Evolutionary conservation across 495 filamentous ascomycete species (phyloP).

Genomic region (Penicillium crystallinum): DNA sequence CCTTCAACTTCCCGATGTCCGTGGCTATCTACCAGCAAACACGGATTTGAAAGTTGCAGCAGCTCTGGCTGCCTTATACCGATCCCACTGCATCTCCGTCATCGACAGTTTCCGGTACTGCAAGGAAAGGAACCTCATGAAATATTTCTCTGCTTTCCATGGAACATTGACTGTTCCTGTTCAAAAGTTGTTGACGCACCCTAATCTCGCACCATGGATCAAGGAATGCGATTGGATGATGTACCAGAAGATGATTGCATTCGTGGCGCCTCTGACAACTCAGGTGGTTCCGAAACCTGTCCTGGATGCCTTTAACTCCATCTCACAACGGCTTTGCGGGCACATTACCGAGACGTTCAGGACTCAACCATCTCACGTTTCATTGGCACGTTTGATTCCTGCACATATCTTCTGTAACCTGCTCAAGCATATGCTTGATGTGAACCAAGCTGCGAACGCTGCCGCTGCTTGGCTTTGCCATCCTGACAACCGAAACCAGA

Average conservation of each 20-base stretch:
- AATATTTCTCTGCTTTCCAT: constrained; percentile 92
- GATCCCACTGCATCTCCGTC: constrained; percentile 89
- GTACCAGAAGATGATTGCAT: constrained; percentile 93
- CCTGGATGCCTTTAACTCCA: constrained; percentile 74
- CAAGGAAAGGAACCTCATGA: constrained; percentile 90
- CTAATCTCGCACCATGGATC: constrained; percentile 83
- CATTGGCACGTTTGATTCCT: constrained; percentile 78
- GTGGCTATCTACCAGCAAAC: constrained; percentile 61
- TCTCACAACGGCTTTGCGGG: constrained; percentile 69
- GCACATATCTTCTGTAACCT: constrained; percentile 85
- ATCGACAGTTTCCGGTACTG: constrained; percentile 93
- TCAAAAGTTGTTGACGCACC: constrained; percentile 86
- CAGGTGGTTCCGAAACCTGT: constrained; percentile 85
- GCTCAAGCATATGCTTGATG: constrained; percentile 76
- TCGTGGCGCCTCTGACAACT: constrained; percentile 75
- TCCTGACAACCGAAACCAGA: constrained; percentile 54
- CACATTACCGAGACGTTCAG: constrained; percentile 79
- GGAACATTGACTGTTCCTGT: constrained; percentile 94
- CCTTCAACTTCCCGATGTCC: constrained; percentile 72
- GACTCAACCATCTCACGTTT: constrained; percentile 72
- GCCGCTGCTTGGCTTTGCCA: constrained; percentile 47
- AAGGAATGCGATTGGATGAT: constrained; percentile 90
- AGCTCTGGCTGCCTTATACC: constrained; percentile 78
- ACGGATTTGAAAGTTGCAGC: constrained; percentile 80
- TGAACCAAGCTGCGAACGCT: constrained; percentile 75